A percentile compares a stretch with the other conserved stretches of the same genome.
These are phyloP conservation scores for Pseudocohnilembus persalinus DNA, from an alignment of 169 alveolate genomes.

Conservation along the genomic window DNA sequence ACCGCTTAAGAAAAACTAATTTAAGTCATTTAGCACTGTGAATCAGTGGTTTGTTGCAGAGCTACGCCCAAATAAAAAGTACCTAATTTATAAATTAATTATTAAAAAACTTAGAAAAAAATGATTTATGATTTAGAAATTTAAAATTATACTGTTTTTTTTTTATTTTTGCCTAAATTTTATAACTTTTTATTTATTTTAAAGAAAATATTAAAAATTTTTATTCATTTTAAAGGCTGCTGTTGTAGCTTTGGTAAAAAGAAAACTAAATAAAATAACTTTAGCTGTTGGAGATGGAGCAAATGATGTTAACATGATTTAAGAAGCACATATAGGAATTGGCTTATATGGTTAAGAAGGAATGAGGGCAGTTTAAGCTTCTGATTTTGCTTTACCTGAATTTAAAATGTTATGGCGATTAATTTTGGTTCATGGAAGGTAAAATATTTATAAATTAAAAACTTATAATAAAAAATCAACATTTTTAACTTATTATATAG, in stretches of 20 bases:
- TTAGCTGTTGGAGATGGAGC: slow-evolving; percentile 98
- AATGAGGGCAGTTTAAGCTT: slow-evolving; percentile 74
- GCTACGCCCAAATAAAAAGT: slow-evolving; percentile 85
- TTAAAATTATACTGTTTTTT: no score
- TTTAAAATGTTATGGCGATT: slow-evolving; percentile 83
- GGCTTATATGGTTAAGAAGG: slow-evolving; percentile 98
- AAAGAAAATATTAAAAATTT: no score
- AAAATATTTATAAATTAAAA: neutral
- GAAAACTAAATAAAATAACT: slow-evolving; percentile 76
- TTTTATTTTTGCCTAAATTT: no score
- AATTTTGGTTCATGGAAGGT: slow-evolving; percentile 91
- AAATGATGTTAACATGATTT: slow-evolving; percentile 98
- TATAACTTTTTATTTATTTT: no score
- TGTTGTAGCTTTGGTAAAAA: slow-evolving; percentile 82
- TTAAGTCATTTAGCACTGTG: slow-evolving; percentile 29
- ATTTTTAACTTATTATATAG: slow-evolving; percentile 10
- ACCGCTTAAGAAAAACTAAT: slow-evolving; percentile 22
- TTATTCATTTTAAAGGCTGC: slow-evolving; percentile 47
- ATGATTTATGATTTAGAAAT: no score
- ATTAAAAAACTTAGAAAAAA: no score
- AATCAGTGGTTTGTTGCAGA: slow-evolving; percentile 85
- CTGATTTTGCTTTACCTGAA: slow-evolving; percentile 84
- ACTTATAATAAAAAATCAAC: no score
- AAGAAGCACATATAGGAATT: slow-evolving; percentile 98
- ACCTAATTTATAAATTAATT: no score